Conservation (phyloP, 2,329 filamentous ascomycete species). For the Ophiocordyceps polyrhachis-furcata region DNA sequence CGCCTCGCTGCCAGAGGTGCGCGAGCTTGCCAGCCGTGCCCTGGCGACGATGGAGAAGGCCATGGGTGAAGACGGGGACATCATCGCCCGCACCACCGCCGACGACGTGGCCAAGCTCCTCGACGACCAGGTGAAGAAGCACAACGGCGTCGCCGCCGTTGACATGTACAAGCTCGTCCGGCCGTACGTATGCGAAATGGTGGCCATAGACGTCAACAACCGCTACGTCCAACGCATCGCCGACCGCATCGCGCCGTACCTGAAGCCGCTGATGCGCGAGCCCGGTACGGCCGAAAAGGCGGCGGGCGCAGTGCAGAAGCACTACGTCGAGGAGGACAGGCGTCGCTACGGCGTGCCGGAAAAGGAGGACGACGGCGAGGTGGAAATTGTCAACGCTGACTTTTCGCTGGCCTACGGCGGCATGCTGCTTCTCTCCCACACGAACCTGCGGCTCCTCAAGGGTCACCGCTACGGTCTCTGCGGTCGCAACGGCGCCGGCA, state of each 20-base stretch:
- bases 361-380: constrained; percentile 79
- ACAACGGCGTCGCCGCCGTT: constrained; percentile 40
- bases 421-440: constrained; percentile 91
- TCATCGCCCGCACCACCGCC: constrained; percentile 46
- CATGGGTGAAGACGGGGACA: constrained; percentile 54
- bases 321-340: constrained; percentile 69
- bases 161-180: constrained; percentile 51
- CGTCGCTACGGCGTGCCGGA: constrained; percentile 71
- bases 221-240: constrained; percentile 59
- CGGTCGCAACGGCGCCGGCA: constrained; percentile 90
- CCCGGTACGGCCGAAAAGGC: constrained; percentile 42
- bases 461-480: constrained; percentile 95
- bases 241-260: constrained; percentile 51
- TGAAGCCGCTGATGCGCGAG: constrained; percentile 49
- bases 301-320: constrained; percentile 53
- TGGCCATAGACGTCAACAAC: constrained; percentile 73
- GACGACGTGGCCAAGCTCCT: constrained; percentile 61
- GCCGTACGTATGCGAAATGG: constrained; percentile 63
- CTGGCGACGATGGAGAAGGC: constrained; percentile 80
- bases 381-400: constrained; percentile 92
- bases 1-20: constrained; percentile 85
- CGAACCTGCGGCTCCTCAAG: constrained; percentile 84
- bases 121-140: constrained; percentile 56
- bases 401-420: constrained; percentile 97
- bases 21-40: constrained; percentile 70